Conservation (phyloP, 2,329 filamentous ascomycete genomes). For the Penicillium janthinellum region DNA sequence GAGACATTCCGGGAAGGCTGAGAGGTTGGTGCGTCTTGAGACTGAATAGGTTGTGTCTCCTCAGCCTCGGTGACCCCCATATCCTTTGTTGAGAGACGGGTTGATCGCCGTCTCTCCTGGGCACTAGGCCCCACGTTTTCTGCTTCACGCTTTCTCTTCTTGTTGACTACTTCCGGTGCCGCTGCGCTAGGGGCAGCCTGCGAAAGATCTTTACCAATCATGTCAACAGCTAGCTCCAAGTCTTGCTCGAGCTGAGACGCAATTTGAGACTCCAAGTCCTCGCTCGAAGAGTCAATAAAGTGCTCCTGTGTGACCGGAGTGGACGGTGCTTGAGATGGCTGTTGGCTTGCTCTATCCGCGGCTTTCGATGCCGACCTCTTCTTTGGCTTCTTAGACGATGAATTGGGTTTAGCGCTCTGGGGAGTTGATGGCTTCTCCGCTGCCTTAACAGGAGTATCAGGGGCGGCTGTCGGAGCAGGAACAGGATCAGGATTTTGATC, state of each 20-base stretch:
- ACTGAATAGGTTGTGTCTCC: constrained; percentile 15
- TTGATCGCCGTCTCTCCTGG: constrained; percentile 36
- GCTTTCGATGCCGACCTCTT: constrained; percentile 6
- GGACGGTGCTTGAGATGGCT: not conserved
- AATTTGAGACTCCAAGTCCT: constrained; percentile 48
- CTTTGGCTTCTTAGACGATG: constrained; percentile 17
- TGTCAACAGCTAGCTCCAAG: constrained; percentile 42
- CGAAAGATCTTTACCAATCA: constrained; percentile 17
- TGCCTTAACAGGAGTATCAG: constrained; percentile 8
- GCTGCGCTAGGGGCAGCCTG: not conserved
- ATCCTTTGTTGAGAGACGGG: constrained; percentile 26
- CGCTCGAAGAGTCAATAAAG: constrained; percentile 39
- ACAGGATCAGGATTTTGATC: constrained; percentile 2
- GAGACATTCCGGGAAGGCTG: constrained; percentile 4
- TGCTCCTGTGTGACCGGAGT: constrained; percentile 18
- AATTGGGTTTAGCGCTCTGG: constrained; percentile 13
- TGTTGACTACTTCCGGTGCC: constrained; percentile 21
- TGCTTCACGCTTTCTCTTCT: constrained; percentile 40
- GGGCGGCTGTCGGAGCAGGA: not conserved
- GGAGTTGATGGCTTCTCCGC: not conserved
- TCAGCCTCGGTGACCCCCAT: constrained; percentile 7
- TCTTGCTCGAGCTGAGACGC: constrained; percentile 51
- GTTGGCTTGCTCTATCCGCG: not conserved
- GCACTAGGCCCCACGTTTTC: constrained; percentile 19
- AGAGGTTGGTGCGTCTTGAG: constrained; percentile 16